These are phyloP conservation scores for Candida palmyrensis DNA, from an alignment of 805 yeast species.

Conservation along the genomic window DNA sequence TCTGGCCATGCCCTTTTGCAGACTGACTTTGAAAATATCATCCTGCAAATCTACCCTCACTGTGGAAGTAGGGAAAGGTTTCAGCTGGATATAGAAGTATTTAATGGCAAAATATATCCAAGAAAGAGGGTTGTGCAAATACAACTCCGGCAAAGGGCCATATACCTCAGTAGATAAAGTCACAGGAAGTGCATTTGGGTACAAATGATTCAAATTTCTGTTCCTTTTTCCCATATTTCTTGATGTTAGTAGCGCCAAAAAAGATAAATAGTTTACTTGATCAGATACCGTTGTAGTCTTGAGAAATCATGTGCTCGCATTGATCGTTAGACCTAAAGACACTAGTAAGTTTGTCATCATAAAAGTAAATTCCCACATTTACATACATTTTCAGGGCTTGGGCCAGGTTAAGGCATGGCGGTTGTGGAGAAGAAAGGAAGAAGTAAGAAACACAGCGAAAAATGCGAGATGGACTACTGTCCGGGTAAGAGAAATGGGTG, in stretches of 20 bases:
- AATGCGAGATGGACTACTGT: too few species aligned
- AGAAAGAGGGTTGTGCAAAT: constrained; percentile 66
- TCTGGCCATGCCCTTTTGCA: constrained; percentile 41
- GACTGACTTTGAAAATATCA: constrained; percentile 36
- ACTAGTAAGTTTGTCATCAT: constrained; percentile 6
- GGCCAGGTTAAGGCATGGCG: too few species aligned
- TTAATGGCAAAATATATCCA: constrained; percentile 44
- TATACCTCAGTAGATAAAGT: constrained; percentile 29
- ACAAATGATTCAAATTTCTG: constrained; percentile 23
- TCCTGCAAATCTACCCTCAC: constrained; percentile 20
- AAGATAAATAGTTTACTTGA: constrained; percentile 1
- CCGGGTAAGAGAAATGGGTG: too few species aligned
- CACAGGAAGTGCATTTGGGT: constrained; percentile 56
- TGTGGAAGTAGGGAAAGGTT: constrained; percentile 19
- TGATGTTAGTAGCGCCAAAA: background rate
- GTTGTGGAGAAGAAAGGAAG: too few species aligned
- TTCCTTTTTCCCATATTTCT: constrained; percentile 28
- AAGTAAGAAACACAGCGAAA: too few species aligned
- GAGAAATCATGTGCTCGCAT: constrained; percentile 73
- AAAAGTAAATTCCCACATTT: too few species aligned
- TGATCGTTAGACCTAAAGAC: constrained; percentile 10
- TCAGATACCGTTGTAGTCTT: constrained; percentile 98
- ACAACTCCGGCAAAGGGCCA: constrained; percentile 46
- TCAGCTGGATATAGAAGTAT: constrained; percentile 17
- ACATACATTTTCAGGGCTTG: too few species aligned